These are phyloP conservation scores for Colletotrichum sublineola DNA, from an alignment of 2,329 filamentous ascomycete species.

Conservation along the genomic window DNA sequence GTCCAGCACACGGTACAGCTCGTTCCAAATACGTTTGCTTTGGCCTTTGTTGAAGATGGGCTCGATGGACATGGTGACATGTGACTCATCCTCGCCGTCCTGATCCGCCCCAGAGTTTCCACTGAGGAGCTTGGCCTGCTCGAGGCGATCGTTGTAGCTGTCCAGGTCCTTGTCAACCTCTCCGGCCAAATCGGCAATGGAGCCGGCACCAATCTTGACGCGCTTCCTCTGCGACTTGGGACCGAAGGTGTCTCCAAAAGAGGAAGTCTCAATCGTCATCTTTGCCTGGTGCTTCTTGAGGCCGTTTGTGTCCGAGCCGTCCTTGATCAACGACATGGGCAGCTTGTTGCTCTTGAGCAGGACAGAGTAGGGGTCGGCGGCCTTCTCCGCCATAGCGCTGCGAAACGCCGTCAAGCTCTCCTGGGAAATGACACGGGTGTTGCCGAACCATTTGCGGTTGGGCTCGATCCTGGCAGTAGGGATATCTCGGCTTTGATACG, in stretches of 20 bases:
- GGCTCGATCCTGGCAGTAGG: constrained; percentile 92
- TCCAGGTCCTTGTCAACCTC: constrained; percentile 86
- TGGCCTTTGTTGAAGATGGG: constrained; percentile 96
- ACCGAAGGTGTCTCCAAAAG: constrained; percentile 91
- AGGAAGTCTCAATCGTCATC: constrained; percentile 89
- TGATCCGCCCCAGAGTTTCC: constrained; percentile 74
- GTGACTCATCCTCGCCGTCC: constrained; percentile 56
- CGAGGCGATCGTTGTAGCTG: constrained; percentile 82
- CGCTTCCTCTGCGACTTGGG: constrained; percentile 94
- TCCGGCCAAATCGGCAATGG: constrained; percentile 84
- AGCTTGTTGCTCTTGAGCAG: constrained; percentile 98
- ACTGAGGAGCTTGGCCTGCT: constrained; percentile 82
- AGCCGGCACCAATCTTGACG: constrained; percentile 87
- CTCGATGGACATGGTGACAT: constrained; percentile 76
- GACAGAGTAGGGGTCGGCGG: constrained; percentile 91
- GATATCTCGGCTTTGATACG: constrained; percentile 84
- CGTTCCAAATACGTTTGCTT: constrained; percentile 97
- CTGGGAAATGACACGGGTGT: constrained; percentile 90
- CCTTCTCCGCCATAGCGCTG: constrained; percentile 90
- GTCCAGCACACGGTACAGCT: constrained; percentile 94
- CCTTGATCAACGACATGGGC: constrained; percentile 92
- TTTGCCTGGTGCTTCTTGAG: constrained; percentile 94
- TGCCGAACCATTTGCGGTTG: constrained; percentile 98
- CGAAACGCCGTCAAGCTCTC: constrained; percentile 89
- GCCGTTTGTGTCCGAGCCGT: constrained; percentile 81